Conservation (phyloP, 306 rosid genomes). For the Malus domestica region ASM211411v1 NC_041802.1:8837501-8838000, state of each 20-base stretch:
- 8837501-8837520: neutral
- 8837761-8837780: constrained; percentile 80
- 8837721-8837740: constrained; percentile 90
- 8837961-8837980: neutral
- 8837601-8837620: neutral
- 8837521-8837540: neutral
- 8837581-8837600: no score
- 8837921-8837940: neutral
- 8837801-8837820: constrained; percentile 87
- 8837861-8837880: constrained; percentile 1
- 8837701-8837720: constrained; percentile 66
- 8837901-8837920: neutral
- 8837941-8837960: neutral
- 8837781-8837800: constrained; percentile 89
- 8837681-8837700: neutral
- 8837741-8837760: constrained; percentile 74
- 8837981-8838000: neutral
- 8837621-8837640: constrained; percentile 26
- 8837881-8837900: neutral
- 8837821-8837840: constrained; percentile 98
- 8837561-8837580: neutral
- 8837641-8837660: constrained; percentile 17
- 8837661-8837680: neutral
- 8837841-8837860: constrained; percentile 77
- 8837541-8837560: constrained; percentile 7